Base-by-base conservation (phyloP, 2,329 filamentous ascomycete genomes). In the Mycocentrospora acerina region DNA sequence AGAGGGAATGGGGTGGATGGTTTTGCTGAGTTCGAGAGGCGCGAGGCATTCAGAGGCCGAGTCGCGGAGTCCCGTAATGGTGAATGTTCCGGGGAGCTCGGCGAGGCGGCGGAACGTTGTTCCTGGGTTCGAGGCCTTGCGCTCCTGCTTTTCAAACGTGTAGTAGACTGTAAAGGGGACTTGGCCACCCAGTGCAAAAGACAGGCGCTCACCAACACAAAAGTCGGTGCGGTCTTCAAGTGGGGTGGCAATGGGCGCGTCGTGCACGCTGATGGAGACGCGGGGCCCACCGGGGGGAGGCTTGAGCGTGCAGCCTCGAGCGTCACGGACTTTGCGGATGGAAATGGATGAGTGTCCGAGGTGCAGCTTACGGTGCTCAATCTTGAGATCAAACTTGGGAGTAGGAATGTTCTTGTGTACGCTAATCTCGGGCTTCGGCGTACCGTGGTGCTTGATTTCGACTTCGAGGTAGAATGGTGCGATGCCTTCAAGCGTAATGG, bases 111-210 rank as follows among this genome's bases (percentile, higher is more conserved):
- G 86, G 79, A 98, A 98, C 48, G 81, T 90, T 13, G 88, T 94
- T 16, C 82, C 86, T 25, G 80, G 73, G 10, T 86, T 85, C 50
- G 85, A 85, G 37, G 91, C 93, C 64, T 88, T 91, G 70, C 87
- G 84, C 39, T 81, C 75, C 28, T 80, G 78, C 38, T 84, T 85
- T 53, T 90, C 83, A 70, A 98, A 98, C 9, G 82, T 86, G 71
- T 98, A 98, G 66, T 85, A 85, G 29, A 98, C 85, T 29, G 91
- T 88, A 67, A 98, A 98, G 0, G 94, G 94, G 13, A 90, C 84
- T 37, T 88, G 87, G 29, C 93, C 94, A 1, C 89, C 88, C 5
- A 98, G 81, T 0, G 88, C 90, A 70, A 95, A 98, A 3, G 88
- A 86, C 50, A 98, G 85, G 37, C 90, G 85, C 67, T 98, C 93